These are phyloP conservation scores for Puccinia horiana DNA, from an alignment of 1,284 basidiomycete species.

Conservation along the genomic window DNA sequence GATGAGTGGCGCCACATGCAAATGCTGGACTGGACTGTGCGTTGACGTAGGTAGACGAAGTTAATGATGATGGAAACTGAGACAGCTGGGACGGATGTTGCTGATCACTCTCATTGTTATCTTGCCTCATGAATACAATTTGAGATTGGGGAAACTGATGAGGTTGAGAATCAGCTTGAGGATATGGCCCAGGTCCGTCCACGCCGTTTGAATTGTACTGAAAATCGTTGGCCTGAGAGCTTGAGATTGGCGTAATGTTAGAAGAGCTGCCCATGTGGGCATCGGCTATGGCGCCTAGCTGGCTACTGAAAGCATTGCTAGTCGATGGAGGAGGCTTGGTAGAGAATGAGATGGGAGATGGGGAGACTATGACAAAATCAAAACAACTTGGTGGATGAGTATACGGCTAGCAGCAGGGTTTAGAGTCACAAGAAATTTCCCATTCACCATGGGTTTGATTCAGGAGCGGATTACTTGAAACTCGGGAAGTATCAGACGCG, in stretches of 20 bases:
- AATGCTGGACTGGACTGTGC: slow-evolving; percentile 20
- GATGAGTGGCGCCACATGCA: not conserved
- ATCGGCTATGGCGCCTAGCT: slow-evolving; percentile 46
- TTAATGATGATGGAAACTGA: not conserved
- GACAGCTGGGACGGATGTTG: slow-evolving; percentile 14
- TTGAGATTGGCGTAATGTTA: not conserved
- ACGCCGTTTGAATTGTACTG: not conserved
- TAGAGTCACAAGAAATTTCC: not conserved
- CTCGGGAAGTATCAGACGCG: slow-evolving; percentile 5
- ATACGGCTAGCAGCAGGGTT: not conserved
- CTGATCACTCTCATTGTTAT: not conserved
- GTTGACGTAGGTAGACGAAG: slow-evolving; percentile 1
- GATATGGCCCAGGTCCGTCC: not conserved
- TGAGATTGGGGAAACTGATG: slow-evolving; percentile 2
- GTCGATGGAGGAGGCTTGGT: not conserved
- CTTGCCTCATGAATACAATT: slow-evolving; percentile 20
- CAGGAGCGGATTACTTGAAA: slow-evolving; percentile 11
- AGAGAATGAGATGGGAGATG: slow-evolving; percentile 10
- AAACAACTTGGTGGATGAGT: not conserved
- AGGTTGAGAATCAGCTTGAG: slow-evolving; percentile 22
- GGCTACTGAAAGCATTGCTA: slow-evolving; percentile 33
- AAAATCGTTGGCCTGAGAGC: slow-evolving; percentile 7
- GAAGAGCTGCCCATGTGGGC: slow-evolving; percentile 48
- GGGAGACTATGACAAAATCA: not conserved
- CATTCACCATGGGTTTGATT: not conserved